Percentiles rank a stretch among this genome's conserved stretches.
These are phyloP conservation scores for Monoraphidium neglectum DNA, from an alignment of 139 green algal genomes.

Conservation along the genomic window DNA sequence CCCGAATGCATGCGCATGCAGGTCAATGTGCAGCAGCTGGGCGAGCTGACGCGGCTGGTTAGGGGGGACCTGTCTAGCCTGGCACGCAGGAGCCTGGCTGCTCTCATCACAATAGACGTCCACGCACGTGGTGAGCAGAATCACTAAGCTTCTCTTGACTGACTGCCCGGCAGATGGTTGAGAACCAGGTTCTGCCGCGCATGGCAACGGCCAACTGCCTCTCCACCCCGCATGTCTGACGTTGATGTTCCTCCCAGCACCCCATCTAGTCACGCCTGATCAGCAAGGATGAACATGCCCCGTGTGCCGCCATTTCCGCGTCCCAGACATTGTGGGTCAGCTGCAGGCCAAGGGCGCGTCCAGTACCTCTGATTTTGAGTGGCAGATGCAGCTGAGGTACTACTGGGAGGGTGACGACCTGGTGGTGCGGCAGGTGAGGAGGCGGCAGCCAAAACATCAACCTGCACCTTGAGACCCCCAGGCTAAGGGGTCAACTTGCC, in stretches of 20 bases:
- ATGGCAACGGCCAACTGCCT: no score
- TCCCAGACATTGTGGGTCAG: constrained; percentile 67
- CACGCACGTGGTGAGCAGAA: constrained; percentile 50
- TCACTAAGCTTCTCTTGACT: no score
- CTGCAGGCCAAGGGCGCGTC: constrained; percentile 52
- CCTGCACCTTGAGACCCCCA: no score
- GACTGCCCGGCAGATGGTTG: no score
- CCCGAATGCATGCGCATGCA: constrained; percentile 27
- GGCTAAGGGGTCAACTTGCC: no score
- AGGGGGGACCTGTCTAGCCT: constrained; percentile 62
- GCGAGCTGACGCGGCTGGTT: constrained; percentile 65
- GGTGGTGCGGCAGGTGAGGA: constrained; percentile 56
- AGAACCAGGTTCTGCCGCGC: no score
- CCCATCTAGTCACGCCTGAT: no score
- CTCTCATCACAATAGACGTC: constrained; percentile 91
- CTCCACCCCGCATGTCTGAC: no score
- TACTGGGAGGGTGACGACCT: constrained; percentile 71
- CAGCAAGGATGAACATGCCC: no score
- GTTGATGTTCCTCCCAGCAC: no score
- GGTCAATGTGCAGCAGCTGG: constrained; percentile 67
- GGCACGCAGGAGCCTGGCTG: constrained; percentile 61
- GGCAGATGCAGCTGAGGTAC: constrained; percentile 90
- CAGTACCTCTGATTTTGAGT: constrained; percentile 74
- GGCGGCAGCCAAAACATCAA: background rate
- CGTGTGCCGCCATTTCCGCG: no score